These are phyloP conservation scores for Talaromyces nanjingensis DNA, from an alignment of 495 filamentous ascomycete species.

Conservation along the genomic window DNA sequence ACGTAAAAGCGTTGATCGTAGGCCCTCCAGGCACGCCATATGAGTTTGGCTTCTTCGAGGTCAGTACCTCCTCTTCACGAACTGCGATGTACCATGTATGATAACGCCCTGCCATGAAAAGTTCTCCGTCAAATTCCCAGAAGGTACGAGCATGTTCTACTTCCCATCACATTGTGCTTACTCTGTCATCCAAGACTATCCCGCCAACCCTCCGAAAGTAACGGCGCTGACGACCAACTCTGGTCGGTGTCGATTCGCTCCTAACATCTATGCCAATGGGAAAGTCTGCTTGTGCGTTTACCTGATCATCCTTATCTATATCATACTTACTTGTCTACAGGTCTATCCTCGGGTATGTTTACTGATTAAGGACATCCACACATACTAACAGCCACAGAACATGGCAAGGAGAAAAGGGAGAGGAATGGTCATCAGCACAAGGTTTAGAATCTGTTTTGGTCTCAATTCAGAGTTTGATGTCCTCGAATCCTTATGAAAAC, in stretches of 20 bases:
- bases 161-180: neutral
- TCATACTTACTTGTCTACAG: conserved; percentile 30
- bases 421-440: conserved; percentile 95
- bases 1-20: conserved; percentile 82
- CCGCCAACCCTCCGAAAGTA: conserved; percentile 71
- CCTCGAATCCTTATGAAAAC: conserved; percentile 88
- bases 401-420: conserved; percentile 82
- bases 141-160: conserved; percentile 14
- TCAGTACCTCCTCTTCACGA: conserved; percentile 20
- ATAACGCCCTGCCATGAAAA: conserved; percentile 10
- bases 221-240: conserved; percentile 76
- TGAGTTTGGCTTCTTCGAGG: conserved; percentile 96
- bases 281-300: conserved; percentile 80
- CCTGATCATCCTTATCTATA: conserved; percentile 8
- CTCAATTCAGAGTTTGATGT: conserved; percentile 95
- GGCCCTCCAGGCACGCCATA: conserved; percentile 94
- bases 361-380: neutral
- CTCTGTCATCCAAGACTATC: conserved; percentile 59
- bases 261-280: conserved; percentile 88
- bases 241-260: conserved; percentile 85
- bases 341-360: conserved; percentile 78
- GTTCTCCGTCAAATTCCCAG: conserved; percentile 32
- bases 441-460: conserved; percentile 90
- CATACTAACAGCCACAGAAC: conserved; percentile 48
- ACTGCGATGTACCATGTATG: neutral